These are phyloP conservation scores for Gentiana straminea DNA, from an alignment of 257 asterid genomes.

Conservation along the genomic window DNA sequence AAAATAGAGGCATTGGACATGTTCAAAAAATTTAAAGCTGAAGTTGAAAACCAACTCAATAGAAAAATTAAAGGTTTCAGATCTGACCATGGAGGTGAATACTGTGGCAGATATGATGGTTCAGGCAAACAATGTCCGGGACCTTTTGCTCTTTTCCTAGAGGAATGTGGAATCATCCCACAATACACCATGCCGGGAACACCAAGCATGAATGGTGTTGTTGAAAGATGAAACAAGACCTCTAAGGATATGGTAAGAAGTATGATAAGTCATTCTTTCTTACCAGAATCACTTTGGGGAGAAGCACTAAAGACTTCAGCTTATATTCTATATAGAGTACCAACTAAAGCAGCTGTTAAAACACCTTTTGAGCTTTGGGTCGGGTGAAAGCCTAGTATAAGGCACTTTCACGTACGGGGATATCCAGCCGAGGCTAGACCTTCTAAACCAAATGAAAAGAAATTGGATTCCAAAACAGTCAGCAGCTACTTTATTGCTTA, in stretches of 20 bases:
- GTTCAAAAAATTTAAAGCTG: too few relatives aligned
- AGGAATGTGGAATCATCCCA: neutral
- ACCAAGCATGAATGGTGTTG: neutral
- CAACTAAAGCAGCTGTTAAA: neutral
- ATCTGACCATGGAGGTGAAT: neutral
- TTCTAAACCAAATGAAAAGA: too few relatives aligned
- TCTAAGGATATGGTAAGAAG: neutral
- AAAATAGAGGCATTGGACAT: too few relatives aligned
- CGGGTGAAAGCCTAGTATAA: too few relatives aligned
- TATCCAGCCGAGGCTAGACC: too few relatives aligned
- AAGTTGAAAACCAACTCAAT: neutral
- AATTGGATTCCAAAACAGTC: too few relatives aligned
- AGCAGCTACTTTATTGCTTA: too few relatives aligned
- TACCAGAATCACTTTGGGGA: neutral
- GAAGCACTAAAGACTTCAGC: neutral
- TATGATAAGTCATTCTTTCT: neutral
- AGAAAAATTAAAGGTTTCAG: neutral
- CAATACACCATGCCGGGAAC: neutral
- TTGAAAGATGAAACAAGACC: neutral
- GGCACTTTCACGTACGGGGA: too few relatives aligned
- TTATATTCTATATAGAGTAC: neutral
- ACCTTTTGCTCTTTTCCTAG: neutral
- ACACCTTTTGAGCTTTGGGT: too few relatives aligned
- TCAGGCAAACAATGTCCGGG: neutral
- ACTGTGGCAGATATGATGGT: neutral